Evolutionary conservation across 805 yeast species (phyloP).

Genomic region (Metschnikowia bowlesiae): DNA sequence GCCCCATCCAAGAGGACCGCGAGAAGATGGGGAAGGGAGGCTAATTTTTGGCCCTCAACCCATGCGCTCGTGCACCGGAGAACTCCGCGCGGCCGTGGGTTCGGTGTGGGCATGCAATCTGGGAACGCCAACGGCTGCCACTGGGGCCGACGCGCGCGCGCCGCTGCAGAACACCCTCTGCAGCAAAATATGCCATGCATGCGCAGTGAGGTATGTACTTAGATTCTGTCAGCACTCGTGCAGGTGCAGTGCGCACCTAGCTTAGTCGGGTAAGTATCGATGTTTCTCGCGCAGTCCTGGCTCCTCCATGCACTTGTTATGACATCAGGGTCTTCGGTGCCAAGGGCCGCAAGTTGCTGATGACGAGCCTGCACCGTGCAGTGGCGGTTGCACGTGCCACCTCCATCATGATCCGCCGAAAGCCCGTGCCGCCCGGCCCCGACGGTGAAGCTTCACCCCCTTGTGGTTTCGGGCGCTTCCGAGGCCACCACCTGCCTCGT

Average conservation of each 20-base stretch:
- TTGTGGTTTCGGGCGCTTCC: background rate
- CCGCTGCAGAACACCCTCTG: background rate
- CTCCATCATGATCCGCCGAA: too few relatives aligned
- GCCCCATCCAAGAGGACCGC: too few relatives aligned
- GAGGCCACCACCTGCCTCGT: background rate
- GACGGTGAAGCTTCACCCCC: background rate
- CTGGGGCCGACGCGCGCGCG: background rate
- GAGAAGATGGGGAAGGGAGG: too few relatives aligned
- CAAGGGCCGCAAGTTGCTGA: too few relatives aligned
- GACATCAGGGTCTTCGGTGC: background rate
- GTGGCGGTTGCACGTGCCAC: too few relatives aligned
- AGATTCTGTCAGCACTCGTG: constrained; percentile 1
- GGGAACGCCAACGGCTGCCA: background rate
- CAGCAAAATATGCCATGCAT: background rate
- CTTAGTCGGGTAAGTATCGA: background rate
- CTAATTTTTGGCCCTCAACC: background rate
- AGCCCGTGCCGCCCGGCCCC: too few relatives aligned
- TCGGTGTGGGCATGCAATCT: background rate
- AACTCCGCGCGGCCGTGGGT: background rate
- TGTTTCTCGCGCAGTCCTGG: background rate
- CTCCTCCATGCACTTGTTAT: background rate
- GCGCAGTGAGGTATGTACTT: background rate
- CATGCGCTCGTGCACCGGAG: background rate
- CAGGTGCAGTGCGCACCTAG: background rate
- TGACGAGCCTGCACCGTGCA: too few relatives aligned